Evolutionary conservation across 1,284 basidiomycete genomes (phyloP).

Genomic region (Ceratorhiza oryzae-sativae): DNA sequence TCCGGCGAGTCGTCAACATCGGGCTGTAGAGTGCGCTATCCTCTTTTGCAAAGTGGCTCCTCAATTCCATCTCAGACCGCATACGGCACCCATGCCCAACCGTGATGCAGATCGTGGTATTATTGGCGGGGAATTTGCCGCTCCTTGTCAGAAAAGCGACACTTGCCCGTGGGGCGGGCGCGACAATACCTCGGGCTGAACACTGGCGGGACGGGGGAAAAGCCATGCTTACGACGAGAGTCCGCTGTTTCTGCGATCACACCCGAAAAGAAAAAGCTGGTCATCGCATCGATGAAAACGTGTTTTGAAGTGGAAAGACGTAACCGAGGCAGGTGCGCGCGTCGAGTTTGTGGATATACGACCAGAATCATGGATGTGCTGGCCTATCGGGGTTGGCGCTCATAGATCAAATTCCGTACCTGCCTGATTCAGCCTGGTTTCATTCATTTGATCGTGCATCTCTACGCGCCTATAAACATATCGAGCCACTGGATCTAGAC

Average conservation of each 20-base stretch:
- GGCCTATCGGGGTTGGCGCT: slow-evolving; percentile 2
- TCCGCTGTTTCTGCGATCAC: neutral
- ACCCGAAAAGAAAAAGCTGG: neutral
- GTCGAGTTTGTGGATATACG: neutral
- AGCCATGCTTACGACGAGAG: neutral
- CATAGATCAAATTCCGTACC: neutral
- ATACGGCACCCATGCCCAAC: neutral
- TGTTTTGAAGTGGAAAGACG: neutral
- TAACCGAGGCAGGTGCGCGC: neutral
- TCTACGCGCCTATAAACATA: neutral
- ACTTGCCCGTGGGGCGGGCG: slow-evolving; percentile 20
- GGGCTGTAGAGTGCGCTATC: slow-evolving; percentile 23
- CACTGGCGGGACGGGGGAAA: neutral
- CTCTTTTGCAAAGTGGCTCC: slow-evolving; percentile 17
- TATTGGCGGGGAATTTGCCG: neutral
- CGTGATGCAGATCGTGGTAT: slow-evolving; percentile 5
- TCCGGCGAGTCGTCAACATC: slow-evolving; percentile 22
- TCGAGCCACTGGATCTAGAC: neutral
- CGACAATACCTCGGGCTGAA: slow-evolving; percentile 17
- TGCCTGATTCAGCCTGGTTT: neutral
- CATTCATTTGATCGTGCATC: neutral
- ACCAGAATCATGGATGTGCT: neutral
- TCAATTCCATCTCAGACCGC: neutral
- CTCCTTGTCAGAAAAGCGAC: neutral
- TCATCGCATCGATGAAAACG: slow-evolving; percentile 2